Conservation (phyloP, 768 basidiomycete genomes). For the Lentinus brumalis region DNA sequence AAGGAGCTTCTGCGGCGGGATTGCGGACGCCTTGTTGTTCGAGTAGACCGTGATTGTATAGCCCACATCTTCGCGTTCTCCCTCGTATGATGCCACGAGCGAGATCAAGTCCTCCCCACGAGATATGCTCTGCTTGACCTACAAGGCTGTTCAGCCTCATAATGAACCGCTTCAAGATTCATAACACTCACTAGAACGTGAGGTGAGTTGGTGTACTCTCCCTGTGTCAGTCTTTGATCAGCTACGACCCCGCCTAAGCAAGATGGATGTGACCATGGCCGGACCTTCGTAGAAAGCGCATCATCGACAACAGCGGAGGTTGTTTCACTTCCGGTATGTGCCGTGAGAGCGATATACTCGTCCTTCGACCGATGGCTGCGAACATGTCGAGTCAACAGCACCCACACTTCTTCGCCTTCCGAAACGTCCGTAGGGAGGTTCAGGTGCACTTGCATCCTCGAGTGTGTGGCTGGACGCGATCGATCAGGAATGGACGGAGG, state of each 20-base stretch:
- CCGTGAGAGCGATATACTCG: conserved; percentile 67
- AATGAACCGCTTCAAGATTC: not conserved
- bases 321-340: not conserved
- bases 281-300: conserved; percentile 6
- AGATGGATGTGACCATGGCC: not conserved
- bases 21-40: conserved; percentile 30
- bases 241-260: not conserved
- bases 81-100: conserved; percentile 71
- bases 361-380: conserved; percentile 54
- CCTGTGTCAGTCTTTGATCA: conserved; percentile 21
- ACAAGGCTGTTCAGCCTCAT: not conserved
- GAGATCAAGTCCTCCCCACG: conserved; percentile 41
- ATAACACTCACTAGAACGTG: conserved; percentile 42
- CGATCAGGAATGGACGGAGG: not conserved
- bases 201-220: conserved; percentile 45
- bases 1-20: conserved; percentile 17
- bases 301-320: not conserved
- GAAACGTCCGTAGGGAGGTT: not conserved
- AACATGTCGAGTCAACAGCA: conserved; percentile 80
- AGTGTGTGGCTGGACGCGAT: conserved; percentile 36
- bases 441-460: conserved; percentile 41
- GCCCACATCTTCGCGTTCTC: conserved; percentile 56
- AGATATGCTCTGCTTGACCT: conserved; percentile 9
- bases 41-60: conserved; percentile 72
- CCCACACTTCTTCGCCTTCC: conserved; percentile 61